Evolutionary conservation across 495 filamentous ascomycete genomes (phyloP).

Genomic region (Annulohypoxylon nitens): DNA sequence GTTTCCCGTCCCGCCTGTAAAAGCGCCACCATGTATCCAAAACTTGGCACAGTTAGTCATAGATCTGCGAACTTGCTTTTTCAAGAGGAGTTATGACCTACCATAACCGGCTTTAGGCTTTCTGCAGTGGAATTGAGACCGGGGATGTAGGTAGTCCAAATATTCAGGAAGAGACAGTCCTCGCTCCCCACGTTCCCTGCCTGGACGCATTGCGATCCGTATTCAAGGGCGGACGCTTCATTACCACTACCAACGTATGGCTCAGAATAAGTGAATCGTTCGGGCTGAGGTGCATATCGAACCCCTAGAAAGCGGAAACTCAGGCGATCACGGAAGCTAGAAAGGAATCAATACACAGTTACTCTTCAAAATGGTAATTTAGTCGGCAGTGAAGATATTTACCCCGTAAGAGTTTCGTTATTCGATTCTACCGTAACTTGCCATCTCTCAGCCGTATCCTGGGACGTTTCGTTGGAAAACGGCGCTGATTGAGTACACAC

Average conservation of each 20-base stretch:
- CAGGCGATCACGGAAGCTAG: conserved; percentile 63
- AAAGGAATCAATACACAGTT: conserved; percentile 1
- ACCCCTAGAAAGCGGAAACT: conserved; percentile 65
- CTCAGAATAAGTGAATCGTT: conserved; percentile 57
- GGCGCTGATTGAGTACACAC: conserved; percentile 63
- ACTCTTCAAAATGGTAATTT: background rate
- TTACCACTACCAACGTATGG: conserved; percentile 52
- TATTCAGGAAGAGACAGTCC: conserved; percentile 68
- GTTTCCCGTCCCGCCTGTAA: conserved; percentile 56
- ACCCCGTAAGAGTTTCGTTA: conserved; percentile 60
- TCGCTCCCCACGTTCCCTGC: conserved; percentile 53
- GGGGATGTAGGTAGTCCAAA: conserved; percentile 67
- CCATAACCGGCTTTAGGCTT: conserved; percentile 63
- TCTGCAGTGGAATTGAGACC: conserved; percentile 38
- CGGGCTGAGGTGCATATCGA: conserved; percentile 57
- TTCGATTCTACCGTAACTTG: conserved; percentile 60
- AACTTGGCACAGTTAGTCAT: conserved; percentile 53
- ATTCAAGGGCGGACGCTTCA: conserved; percentile 54
- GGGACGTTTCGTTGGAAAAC: conserved; percentile 55
- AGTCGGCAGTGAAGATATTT: conserved; percentile 5
- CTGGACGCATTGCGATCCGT: conserved; percentile 60
- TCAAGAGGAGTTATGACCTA: conserved; percentile 55
- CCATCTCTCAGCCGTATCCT: conserved; percentile 59
- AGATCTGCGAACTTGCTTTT: conserved; percentile 39
- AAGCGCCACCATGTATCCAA: conserved; percentile 63